These are phyloP conservation scores for Leishmania amazonensis DNA, from an alignment of 208 protist genomes.

Conservation along the genomic window DNA sequence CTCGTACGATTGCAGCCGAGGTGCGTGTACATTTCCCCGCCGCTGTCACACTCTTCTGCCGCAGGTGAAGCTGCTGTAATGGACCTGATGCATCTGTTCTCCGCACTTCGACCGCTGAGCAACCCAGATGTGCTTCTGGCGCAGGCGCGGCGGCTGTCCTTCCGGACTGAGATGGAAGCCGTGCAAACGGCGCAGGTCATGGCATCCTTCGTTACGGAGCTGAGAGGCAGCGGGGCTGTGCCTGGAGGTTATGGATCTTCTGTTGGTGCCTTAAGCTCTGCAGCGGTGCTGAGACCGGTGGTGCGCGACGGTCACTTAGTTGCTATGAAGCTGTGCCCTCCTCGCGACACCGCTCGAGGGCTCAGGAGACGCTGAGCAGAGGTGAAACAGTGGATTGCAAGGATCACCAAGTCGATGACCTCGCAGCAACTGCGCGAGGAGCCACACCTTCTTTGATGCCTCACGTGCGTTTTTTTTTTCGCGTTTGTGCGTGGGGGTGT, in stretches of 20 bases:
- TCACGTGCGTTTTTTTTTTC: not conserved
- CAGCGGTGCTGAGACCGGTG: slow-evolving; percentile 38
- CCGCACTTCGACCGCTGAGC: slow-evolving; percentile 34
- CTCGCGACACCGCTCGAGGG: not conserved
- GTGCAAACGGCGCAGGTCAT: slow-evolving; percentile 62
- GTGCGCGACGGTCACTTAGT: slow-evolving; percentile 45
- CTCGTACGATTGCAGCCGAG: slow-evolving; percentile 51
- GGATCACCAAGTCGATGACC: not conserved
- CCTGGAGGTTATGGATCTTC: not conserved
- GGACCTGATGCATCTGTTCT: slow-evolving; percentile 8
- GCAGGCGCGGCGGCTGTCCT: slow-evolving; percentile 34
- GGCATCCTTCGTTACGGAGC: slow-evolving; percentile 35
- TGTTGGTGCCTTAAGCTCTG: not conserved
- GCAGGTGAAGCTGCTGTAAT: not conserved
- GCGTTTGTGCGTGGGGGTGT: not conserved
- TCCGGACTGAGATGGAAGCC: slow-evolving; percentile 56
- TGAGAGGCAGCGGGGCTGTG: slow-evolving; percentile 2
- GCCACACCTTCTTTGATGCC: not conserved
- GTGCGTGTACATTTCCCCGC: slow-evolving; percentile 39
- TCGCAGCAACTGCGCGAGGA: not conserved
- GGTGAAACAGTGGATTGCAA: not conserved
- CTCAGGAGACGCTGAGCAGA: not conserved
- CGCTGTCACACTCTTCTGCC: not conserved
- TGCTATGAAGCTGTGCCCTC: slow-evolving; percentile 19
- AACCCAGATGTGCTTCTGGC: slow-evolving; percentile 46